These are phyloP conservation scores for Paraphoma chrysanthemicola DNA, from an alignment of 2,329 filamentous ascomycete species.

Conservation along the genomic window DNA sequence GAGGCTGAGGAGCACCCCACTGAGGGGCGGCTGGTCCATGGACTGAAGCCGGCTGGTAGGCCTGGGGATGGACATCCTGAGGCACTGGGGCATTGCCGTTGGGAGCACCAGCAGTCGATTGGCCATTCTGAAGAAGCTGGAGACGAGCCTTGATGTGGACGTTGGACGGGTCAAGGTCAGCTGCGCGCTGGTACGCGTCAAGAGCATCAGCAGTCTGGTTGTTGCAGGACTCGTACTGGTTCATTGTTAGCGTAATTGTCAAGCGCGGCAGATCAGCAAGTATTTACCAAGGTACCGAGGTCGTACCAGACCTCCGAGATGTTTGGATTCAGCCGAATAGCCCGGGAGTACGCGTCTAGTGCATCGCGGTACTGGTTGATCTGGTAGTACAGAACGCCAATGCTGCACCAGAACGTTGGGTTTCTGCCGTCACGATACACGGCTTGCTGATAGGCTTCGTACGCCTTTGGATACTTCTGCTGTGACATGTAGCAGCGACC, in stretches of 20 bases:
- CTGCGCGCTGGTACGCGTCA: conserved; percentile 92
- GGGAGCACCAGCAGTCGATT: conserved; percentile 70
- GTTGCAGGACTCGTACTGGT: conserved; percentile 95
- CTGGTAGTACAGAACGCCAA: conserved; percentile 98
- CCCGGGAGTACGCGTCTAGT: conserved; percentile 94
- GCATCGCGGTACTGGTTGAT: conserved; percentile 99
- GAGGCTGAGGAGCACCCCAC: conserved; percentile 80
- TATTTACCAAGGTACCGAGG: conserved; percentile 86
- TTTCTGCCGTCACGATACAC: conserved; percentile 98
- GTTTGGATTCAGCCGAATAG: conserved; percentile 95
- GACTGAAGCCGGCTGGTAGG: conserved; percentile 84
- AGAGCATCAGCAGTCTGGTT: conserved; percentile 97
- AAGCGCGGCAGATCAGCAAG: conserved; percentile 11
- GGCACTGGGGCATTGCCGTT: conserved; percentile 82
- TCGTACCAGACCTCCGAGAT: conserved; percentile 99
- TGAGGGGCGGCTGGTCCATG: conserved; percentile 85
- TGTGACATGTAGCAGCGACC: conserved; percentile 99
- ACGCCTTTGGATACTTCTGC: conserved; percentile 97
- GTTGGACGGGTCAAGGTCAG: conserved; percentile 90
- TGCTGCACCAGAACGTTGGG: conserved; percentile 99
- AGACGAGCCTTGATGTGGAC: conserved; percentile 95
- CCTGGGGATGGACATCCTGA: conserved; percentile 94
- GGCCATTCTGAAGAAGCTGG: conserved; percentile 84
- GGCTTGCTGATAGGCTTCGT: conserved; percentile 97
- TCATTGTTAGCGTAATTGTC: conserved; percentile 20